Evolutionary conservation across 768 basidiomycete genomes (phyloP).

Genomic region (Cystofilobasidium bisporidii): DNA sequence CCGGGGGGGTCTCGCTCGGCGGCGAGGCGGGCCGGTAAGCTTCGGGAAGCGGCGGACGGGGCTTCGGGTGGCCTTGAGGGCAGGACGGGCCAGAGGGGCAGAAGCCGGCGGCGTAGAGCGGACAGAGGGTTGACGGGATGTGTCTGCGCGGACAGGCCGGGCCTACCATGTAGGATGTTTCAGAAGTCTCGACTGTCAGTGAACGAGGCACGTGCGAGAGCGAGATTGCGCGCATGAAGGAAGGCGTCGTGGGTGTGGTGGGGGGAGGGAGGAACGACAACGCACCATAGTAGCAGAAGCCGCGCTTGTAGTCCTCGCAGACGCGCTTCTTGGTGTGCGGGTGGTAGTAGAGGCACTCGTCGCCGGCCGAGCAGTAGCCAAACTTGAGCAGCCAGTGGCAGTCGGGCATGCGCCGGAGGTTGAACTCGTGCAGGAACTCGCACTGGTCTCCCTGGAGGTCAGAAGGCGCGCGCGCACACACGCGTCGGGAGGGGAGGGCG

Average conservation of each 20-base stretch:
- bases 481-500: neutral
- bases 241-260: no score
- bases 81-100: constrained; percentile 25
- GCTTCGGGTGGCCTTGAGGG: constrained; percentile 23
- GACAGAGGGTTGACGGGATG: constrained; percentile 19
- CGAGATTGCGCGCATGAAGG: no score
- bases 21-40: constrained; percentile 84
- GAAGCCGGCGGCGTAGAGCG: constrained; percentile 23
- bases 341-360: constrained; percentile 73
- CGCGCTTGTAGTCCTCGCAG: constrained; percentile 90
- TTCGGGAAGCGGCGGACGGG: constrained; percentile 3
- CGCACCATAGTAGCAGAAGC: constrained; percentile 87
- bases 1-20: constrained; percentile 32
- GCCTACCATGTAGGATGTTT: no score
- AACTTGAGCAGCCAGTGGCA: constrained; percentile 99
- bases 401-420: constrained; percentile 93
- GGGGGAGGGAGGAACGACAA: no score
- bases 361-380: constrained; percentile 82
- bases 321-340: constrained; percentile 85
- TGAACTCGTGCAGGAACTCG: constrained; percentile 98
- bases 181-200: no score
- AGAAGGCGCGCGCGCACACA: neutral
- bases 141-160: constrained; percentile 21
- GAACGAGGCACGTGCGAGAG: no score
- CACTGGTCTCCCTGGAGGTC: constrained; percentile 63